phyloP scores from a whole-genome alignment of 345 rosid species.

The Bruguiera parviflora region DNA sequence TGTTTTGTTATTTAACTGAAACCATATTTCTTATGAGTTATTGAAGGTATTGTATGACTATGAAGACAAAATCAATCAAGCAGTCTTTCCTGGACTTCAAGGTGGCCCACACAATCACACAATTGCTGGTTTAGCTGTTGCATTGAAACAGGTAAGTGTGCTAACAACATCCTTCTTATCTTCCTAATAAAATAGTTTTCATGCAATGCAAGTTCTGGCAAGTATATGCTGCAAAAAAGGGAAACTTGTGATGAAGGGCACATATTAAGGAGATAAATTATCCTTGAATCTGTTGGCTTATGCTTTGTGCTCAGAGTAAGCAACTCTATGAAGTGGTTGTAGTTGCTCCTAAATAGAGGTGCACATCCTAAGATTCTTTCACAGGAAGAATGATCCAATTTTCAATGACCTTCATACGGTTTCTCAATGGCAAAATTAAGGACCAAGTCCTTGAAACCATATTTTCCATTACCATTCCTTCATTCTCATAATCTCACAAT shows the following conservation, averaged over 20 bases:
- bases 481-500: background rate
- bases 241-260: no score
- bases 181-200: background rate
- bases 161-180: constrained; percentile 2
- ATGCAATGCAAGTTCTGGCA: no score
- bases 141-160: constrained; percentile 70
- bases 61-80: constrained; percentile 96
- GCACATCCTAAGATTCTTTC: no score
- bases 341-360: no score
- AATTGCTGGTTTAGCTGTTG: constrained; percentile 92
- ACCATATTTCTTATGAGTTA: constrained; percentile 10
- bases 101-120: constrained; percentile 99
- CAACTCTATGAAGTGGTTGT: no score
- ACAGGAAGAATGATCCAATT: no score
- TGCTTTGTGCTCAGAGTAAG: no score
- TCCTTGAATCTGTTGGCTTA: no score
- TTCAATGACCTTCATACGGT: background rate
- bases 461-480: background rate
- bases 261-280: no score
- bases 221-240: no score
- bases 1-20: constrained; percentile 4
- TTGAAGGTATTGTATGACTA: constrained; percentile 78
- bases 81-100: constrained; percentile 99
- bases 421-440: background rate
- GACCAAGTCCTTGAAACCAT: background rate